These are phyloP conservation scores for Tremellales sp. DNA, from an alignment of 1,284 basidiomycete genomes.

Conservation along the genomic window DNA sequence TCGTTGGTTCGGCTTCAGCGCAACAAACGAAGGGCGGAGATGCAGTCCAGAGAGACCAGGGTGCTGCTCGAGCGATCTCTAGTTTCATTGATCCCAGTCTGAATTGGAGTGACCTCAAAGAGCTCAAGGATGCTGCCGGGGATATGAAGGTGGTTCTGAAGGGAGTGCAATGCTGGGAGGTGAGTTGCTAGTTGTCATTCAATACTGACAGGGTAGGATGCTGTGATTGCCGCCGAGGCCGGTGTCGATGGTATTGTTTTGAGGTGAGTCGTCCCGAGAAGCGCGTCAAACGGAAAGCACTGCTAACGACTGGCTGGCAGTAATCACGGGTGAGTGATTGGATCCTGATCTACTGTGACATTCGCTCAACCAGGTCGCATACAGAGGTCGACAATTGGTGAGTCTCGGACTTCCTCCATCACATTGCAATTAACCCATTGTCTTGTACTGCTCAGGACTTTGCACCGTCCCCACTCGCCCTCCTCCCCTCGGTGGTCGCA, in stretches of 20 bases:
- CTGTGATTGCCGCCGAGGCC: conserved; percentile 77
- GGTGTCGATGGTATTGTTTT: conserved; percentile 80
- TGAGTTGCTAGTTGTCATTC: conserved; percentile 29
- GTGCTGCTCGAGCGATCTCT: conserved; percentile 90
- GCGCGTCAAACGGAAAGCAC: conserved; percentile 10
- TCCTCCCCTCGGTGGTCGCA: conserved; percentile 79
- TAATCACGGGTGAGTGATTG: conserved; percentile 64
- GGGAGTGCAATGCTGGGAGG: conserved; percentile 89
- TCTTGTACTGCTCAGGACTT: conserved; percentile 68
- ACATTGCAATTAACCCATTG: neutral
- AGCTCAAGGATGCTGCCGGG: conserved; percentile 84
- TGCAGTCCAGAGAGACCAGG: conserved; percentile 75
- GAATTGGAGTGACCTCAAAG: conserved; percentile 79
- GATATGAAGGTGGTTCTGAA: conserved; percentile 86
- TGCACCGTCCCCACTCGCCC: conserved; percentile 81
- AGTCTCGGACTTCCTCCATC: neutral
- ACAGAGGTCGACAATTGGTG: conserved; percentile 67
- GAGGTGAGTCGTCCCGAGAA: conserved; percentile 19
- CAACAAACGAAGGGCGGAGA: conserved; percentile 57
- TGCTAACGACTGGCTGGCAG: conserved; percentile 49
- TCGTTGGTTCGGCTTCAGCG: conserved; percentile 75
- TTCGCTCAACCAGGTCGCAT: too few relatives aligned
- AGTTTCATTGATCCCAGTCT: conserved; percentile 91
- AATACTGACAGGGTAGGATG: conserved; percentile 56
- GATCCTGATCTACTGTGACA: neutral